phyloP scores from a whole-genome alignment of 1,139 yeast species.

The Petasospora fabianii region DNA sequence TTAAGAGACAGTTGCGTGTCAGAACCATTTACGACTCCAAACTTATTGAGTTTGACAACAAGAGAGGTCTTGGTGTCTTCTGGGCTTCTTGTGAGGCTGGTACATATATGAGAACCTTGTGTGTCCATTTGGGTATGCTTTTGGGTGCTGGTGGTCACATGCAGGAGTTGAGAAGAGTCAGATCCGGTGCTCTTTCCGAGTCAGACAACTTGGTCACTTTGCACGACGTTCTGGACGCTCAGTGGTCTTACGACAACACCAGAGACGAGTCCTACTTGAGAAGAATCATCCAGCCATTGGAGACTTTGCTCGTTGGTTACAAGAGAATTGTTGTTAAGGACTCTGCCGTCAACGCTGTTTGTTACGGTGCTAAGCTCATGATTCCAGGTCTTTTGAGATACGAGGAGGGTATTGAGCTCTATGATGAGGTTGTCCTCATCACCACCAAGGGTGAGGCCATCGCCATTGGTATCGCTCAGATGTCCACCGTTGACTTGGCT shows the following conservation, averaged over 20 bases:
- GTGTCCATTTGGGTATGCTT: slow-evolving; percentile 98
- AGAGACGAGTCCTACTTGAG: slow-evolving; percentile 95
- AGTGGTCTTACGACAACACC: slow-evolving; percentile 95
- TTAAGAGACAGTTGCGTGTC: slow-evolving; percentile 97
- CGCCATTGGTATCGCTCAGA: slow-evolving; percentile 97
- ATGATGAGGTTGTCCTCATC: slow-evolving; percentile 96
- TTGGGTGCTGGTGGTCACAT: slow-evolving; percentile 99
- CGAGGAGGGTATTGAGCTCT: slow-evolving; percentile 95
- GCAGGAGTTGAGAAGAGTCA: slow-evolving; percentile 99
- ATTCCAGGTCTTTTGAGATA: slow-evolving; percentile 97
- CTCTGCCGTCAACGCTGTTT: slow-evolving; percentile 96
- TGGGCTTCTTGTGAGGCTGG: slow-evolving; percentile 99
- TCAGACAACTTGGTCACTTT: slow-evolving; percentile 88
- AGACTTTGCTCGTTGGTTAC: slow-evolving; percentile 88
- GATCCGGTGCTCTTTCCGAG: slow-evolving; percentile 95
- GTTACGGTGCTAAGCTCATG: slow-evolving; percentile 99
- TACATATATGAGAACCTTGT: slow-evolving; percentile 97
- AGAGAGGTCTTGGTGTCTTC: slow-evolving; percentile 94
- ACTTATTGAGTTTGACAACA: slow-evolving; percentile 91
- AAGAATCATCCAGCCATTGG: slow-evolving; percentile 92
- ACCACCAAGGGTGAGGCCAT: slow-evolving; percentile 99
- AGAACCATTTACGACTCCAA: slow-evolving; percentile 97
- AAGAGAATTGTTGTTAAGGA: slow-evolving; percentile 97
- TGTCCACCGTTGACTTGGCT: slow-evolving; percentile 96
- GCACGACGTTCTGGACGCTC: slow-evolving; percentile 97